Conservation (phyloP, 352 stramenopile species). For the Pythium guiyangense region DNA sequence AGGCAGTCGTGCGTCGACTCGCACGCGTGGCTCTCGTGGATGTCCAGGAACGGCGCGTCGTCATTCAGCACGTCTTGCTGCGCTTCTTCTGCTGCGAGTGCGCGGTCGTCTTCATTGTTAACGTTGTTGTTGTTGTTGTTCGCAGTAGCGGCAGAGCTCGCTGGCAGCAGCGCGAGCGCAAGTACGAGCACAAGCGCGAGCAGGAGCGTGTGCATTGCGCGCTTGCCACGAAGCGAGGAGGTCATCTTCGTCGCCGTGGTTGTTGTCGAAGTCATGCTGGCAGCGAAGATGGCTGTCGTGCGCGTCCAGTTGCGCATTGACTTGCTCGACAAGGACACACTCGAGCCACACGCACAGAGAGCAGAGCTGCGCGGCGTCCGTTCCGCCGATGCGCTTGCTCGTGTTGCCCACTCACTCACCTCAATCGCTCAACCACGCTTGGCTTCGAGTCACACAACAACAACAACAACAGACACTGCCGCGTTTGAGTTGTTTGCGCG, state of each 20-base stretch:
- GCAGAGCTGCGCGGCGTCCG: no score
- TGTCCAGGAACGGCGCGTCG: constrained; percentile 13
- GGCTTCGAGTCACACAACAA: no score
- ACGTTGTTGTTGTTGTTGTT: not conserved
- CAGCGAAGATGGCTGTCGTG: not conserved
- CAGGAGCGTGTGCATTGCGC: not conserved
- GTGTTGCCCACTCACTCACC: no score
- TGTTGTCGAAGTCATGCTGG: not conserved
- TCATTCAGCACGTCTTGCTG: constrained; percentile 12
- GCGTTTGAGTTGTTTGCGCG: no score
- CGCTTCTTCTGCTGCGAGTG: constrained; percentile 4
- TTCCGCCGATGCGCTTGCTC: no score
- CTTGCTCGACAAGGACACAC: no score
- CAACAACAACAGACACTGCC: no score
- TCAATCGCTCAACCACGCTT: no score
- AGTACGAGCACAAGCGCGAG: not conserved
- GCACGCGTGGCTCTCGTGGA: constrained; percentile 22
- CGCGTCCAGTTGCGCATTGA: constrained; percentile 1
- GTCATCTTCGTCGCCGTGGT: not conserved
- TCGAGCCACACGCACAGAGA: not conserved
- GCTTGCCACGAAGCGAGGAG: not conserved
- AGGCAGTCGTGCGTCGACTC: constrained; percentile 47
- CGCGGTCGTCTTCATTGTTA: not conserved
- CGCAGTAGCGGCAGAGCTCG: no score
- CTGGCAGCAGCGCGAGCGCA: not conserved